Conservation (phyloP, 164 flowering plant genomes). For the Dillenia suffruticosa region DNA sequence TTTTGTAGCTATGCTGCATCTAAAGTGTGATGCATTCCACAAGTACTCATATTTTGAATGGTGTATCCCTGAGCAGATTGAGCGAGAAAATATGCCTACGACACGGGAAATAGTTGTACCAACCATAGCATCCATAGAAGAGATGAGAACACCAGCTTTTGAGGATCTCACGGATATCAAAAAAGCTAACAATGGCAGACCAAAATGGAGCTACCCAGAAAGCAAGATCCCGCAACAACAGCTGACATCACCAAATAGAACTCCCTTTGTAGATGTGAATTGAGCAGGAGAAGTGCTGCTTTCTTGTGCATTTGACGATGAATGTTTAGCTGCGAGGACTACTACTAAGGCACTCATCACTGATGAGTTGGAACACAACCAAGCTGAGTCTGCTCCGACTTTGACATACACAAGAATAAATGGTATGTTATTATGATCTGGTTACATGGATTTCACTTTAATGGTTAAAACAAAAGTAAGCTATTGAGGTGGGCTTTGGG, state of each 20-base stretch:
- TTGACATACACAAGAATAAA: no score
- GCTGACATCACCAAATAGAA: conserved; percentile 33
- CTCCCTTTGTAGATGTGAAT: conserved; percentile 53
- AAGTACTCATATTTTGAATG: conserved; percentile 2
- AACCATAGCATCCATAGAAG: conserved; percentile 57
- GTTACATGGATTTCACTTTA: no score
- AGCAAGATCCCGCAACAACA: conserved; percentile 26
- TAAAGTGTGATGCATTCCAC: neutral
- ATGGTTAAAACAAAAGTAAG: no score
- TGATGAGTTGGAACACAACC: no score
- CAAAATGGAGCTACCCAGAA: conserved; percentile 23
- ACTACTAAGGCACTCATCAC: no score
- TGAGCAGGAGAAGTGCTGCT: conserved; percentile 6
- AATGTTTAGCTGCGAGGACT: no score
- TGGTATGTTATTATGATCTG: no score
- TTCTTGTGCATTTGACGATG: neutral
- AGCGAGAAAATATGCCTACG: conserved; percentile 26
- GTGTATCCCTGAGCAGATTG: conserved; percentile 40
- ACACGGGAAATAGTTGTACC: conserved; percentile 46
- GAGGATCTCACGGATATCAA: conserved; percentile 18
- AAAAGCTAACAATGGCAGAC: conserved; percentile 12
- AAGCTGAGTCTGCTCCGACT: no score
- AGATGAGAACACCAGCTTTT: conserved; percentile 36
- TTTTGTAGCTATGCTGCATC: neutral
- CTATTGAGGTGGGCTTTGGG: no score